Percentiles rank a stretch among this genome's conserved stretches.
These are phyloP conservation scores for Echria macrotheca DNA, from an alignment of 495 filamentous ascomycete species.

Conservation along the genomic window DNA sequence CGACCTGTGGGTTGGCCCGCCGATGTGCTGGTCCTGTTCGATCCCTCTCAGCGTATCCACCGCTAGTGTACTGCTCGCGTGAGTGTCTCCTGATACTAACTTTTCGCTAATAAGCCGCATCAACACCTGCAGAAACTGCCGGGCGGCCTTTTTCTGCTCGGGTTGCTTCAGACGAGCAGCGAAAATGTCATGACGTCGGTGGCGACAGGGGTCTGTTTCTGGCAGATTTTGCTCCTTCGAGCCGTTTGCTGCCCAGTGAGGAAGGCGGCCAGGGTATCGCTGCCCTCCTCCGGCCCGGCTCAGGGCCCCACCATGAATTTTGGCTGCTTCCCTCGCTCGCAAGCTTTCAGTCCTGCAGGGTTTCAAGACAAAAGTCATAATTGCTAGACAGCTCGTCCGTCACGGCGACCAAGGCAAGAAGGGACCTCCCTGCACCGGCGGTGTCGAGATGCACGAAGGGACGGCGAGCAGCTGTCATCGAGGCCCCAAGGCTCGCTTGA, in stretches of 20 bases:
- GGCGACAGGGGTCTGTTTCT: constrained; percentile 15
- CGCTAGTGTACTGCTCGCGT: too few species aligned
- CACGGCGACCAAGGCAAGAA: neutral
- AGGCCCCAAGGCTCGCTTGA: neutral
- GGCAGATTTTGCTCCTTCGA: neutral
- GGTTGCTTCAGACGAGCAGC: too few species aligned
- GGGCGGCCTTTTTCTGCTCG: too few species aligned
- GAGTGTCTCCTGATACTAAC: neutral
- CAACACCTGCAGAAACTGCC: too few species aligned
- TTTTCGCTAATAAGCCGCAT: neutral
- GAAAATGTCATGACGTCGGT: constrained; percentile 18
- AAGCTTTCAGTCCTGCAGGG: neutral
- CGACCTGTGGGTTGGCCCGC: too few species aligned
- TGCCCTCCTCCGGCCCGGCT: neutral
- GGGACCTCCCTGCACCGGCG: neutral
- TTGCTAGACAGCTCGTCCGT: neutral
- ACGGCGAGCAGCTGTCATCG: constrained; percentile 11
- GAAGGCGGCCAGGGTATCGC: neutral
- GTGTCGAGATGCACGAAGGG: constrained; percentile 5
- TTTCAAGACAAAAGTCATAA: constrained; percentile 4
- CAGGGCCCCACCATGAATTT: neutral
- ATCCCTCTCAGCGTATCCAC: too few species aligned
- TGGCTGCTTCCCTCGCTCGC: neutral
- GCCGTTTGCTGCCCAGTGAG: too few species aligned
- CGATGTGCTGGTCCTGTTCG: too few species aligned